A percentile compares a stretch with the other conserved stretches of the same genome.
Evolutionary conservation across 2,329 filamentous ascomycete genomes (phyloP).

Genomic region (Penicillium sclerotigenum): DNA sequence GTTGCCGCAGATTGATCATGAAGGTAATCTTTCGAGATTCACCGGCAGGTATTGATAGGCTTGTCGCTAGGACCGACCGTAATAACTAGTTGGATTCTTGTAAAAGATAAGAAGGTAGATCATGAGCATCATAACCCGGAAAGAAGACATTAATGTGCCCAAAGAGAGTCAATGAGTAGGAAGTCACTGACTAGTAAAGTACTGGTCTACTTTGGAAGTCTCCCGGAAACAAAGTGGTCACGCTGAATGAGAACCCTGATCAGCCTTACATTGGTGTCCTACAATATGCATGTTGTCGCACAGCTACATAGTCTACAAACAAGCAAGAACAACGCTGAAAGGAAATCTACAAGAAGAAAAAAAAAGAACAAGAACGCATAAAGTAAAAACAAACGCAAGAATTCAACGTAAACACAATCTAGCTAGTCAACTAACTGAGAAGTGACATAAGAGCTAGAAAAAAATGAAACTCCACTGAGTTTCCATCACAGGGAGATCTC

Average conservation of each 20-base stretch:
- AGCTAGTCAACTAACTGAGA: background rate
- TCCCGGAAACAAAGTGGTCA: background rate
- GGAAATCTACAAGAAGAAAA: background rate
- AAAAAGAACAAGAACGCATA: background rate
- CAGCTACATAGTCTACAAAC: background rate
- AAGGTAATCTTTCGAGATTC: background rate
- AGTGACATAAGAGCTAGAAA: background rate
- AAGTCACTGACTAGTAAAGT: background rate
- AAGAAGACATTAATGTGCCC: background rate
- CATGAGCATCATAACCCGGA: background rate
- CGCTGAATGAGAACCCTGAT: background rate
- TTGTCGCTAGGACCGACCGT: no score
- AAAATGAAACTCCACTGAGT: background rate
- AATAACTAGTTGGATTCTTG: background rate
- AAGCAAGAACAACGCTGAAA: background rate
- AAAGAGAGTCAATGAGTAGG: background rate
- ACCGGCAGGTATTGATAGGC: background rate
- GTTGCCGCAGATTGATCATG: no score
- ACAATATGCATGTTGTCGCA: background rate
- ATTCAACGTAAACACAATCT: background rate
- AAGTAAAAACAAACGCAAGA: background rate
- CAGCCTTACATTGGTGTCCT: background rate
- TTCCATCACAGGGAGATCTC: background rate
- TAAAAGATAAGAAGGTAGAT: no score
- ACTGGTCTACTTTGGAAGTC: background rate